Base-by-base conservation (phyloP, 2,329 filamentous ascomycete genomes). In the Botrytis byssoidea region DNA sequence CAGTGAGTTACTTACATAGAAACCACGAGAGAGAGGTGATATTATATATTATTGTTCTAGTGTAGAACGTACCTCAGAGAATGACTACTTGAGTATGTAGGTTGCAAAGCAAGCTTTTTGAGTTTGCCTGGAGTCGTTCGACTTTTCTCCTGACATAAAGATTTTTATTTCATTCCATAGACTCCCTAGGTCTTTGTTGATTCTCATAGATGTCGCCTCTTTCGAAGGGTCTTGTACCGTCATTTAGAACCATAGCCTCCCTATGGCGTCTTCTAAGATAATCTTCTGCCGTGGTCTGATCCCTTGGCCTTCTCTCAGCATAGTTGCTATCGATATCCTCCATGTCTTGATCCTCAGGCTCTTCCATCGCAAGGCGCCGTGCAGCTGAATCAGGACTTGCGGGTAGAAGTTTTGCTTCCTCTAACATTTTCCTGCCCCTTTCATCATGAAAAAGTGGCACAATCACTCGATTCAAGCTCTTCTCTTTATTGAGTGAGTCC, bases 161-260 rank as follows among this genome's bases (percentile, higher is more conserved):
- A 42, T 68, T 22, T 51, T 57, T 5, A 4, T 18, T 68, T 68
- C 66, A 69, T 32, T 69, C 66, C 1, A 42, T 32, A 57, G 66
- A 44, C 40, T n/a, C 37, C 18, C 35, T 69, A 4, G 29, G 55
- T 70, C 60, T 20, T 67, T 51, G 59, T 63, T 79, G 76, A 29
- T 79, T 76, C 70, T 96, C 91, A 71, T 95, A 93, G 51, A 97
- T 97, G 80, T 97, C 93, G 63, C 89, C 89, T 76, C 90, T 88
- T 6, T 88, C 90, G 63, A 97, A 82, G 1, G 93, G 92, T 46
- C 91, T 87, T 35, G 89, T 93, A n/a, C 93, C 93, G 79, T 97
- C 94, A 79, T 94, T 95, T 73, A 97, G 85, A 32, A 98, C 94
- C 88, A 98, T 95, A 7, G 94, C 94, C 83, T 97, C 94, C 77